These are phyloP conservation scores for Aspergillus saccharolyticus DNA, from an alignment of 495 filamentous ascomycete species.

Conservation along the genomic window DNA sequence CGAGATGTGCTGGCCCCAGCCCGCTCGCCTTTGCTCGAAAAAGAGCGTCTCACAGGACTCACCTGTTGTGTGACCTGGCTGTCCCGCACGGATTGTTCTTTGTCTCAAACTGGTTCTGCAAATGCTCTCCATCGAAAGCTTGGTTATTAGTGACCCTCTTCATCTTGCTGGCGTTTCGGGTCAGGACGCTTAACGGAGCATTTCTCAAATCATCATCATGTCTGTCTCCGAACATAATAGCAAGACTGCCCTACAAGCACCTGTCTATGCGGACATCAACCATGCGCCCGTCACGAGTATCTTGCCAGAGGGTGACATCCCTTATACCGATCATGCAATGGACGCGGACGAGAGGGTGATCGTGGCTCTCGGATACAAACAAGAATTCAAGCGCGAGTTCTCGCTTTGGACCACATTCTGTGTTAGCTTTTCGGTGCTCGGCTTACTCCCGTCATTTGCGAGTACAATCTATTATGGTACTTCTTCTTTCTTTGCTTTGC, in stretches of 20 bases:
- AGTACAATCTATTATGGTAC: constrained; percentile 66
- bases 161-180: background rate
- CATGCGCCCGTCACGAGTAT: constrained; percentile 64
- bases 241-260: constrained; percentile 17
- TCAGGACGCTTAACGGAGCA: background rate
- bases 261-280: constrained; percentile 28
- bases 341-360: constrained; percentile 65
- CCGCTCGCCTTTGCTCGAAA: background rate
- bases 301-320: constrained; percentile 59
- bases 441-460: constrained; percentile 69
- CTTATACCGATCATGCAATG: constrained; percentile 47
- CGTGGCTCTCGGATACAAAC: constrained; percentile 68
- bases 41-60: background rate
- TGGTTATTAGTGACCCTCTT: background rate
- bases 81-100: background rate
- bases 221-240: constrained; percentile 10
- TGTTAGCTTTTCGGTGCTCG: constrained; percentile 71
- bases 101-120: background rate
- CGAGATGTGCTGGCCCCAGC: background rate
- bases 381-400: constrained; percentile 79
- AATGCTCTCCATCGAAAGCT: background rate
- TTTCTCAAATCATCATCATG: constrained; percentile 5
- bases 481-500: background rate
- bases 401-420: constrained; percentile 80
- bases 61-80: background rate